Evolutionary conservation across 2,329 filamentous ascomycete species (phyloP).

Genomic region (Pseudodiploospora longispora): DNA sequence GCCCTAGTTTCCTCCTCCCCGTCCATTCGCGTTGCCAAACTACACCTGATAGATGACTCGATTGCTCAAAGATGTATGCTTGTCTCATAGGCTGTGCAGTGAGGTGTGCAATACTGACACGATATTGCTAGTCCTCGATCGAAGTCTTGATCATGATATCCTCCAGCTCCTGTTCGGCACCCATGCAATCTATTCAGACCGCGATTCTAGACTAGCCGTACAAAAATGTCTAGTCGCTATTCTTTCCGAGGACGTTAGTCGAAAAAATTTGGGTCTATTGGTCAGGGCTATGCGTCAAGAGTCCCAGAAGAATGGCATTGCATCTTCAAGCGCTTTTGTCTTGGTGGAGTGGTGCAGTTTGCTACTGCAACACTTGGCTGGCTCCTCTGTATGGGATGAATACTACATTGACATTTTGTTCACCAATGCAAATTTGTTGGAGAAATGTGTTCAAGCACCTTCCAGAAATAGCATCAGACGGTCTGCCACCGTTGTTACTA

Average conservation of each 20-base stretch:
- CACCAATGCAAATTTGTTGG: constrained; percentile 64
- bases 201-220: constrained; percentile 72
- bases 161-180: constrained; percentile 76
- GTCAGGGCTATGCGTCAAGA: constrained; percentile 63
- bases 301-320: constrained; percentile 67
- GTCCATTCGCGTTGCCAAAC: constrained; percentile 41
- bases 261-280: constrained; percentile 53
- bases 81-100: constrained; percentile 10
- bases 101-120: constrained; percentile 11
- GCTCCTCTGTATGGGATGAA: constrained; percentile 53
- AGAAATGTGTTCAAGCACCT: constrained; percentile 64
- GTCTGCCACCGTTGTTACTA: constrained; percentile 68
- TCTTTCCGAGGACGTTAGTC: constrained; percentile 47
- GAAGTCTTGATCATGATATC: constrained; percentile 43
- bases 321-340: constrained; percentile 74
- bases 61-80: constrained; percentile 44
- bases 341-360: constrained; percentile 84
- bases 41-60: constrained; percentile 49
- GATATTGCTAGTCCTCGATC: constrained; percentile 34
- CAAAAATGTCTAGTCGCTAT: constrained; percentile 70
- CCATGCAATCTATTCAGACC: constrained; percentile 79
- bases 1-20: constrained; percentile 57
- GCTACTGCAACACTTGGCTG: constrained; percentile 63
- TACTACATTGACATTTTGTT: constrained; percentile 59
- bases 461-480: constrained; percentile 58